A percentile compares a stretch with the other conserved stretches of the same genome.
These are phyloP conservation scores for Betula pendula DNA, from an alignment of 306 rosid species.

Conservation along the genomic window DNA sequence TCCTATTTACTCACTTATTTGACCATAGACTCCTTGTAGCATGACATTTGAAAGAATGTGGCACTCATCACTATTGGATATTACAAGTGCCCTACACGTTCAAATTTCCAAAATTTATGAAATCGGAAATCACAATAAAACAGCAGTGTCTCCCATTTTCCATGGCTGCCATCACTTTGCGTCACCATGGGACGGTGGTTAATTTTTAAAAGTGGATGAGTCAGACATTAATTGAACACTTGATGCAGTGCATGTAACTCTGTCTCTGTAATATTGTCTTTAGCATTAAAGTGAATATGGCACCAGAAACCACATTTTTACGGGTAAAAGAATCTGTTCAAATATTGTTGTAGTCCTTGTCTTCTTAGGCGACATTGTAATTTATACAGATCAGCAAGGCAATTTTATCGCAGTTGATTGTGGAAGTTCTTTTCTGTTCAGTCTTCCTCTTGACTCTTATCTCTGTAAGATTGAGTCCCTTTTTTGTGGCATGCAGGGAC, in stretches of 20 bases:
- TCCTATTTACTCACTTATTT: neutral
- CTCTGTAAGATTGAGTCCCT: conserved; percentile 23
- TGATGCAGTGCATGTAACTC: neutral
- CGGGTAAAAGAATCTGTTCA: neutral
- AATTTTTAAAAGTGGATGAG: neutral
- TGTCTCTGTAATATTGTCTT: neutral
- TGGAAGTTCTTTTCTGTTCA: conserved; percentile 4
- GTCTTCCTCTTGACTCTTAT: conserved; percentile 19
- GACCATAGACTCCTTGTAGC: neutral
- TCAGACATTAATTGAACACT: neutral
- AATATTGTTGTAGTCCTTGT: neutral
- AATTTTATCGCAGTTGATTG: conserved; percentile 20
- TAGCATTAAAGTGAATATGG: neutral
- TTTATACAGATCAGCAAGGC: neutral
- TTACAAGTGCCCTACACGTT: neutral
- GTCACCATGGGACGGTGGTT: neutral
- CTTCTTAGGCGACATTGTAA: neutral
- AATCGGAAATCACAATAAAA: neutral
- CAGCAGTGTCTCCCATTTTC: neutral
- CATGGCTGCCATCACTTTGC: conserved; percentile 8
- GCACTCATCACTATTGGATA: neutral
- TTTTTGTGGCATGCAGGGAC: conserved; percentile 59
- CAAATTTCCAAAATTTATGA: neutral
- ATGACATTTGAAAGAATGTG: neutral
- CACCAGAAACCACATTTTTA: neutral